Conservation (phyloP, 2,329 filamentous ascomycete genomes). For the Beauveria caledonica region DNA sequence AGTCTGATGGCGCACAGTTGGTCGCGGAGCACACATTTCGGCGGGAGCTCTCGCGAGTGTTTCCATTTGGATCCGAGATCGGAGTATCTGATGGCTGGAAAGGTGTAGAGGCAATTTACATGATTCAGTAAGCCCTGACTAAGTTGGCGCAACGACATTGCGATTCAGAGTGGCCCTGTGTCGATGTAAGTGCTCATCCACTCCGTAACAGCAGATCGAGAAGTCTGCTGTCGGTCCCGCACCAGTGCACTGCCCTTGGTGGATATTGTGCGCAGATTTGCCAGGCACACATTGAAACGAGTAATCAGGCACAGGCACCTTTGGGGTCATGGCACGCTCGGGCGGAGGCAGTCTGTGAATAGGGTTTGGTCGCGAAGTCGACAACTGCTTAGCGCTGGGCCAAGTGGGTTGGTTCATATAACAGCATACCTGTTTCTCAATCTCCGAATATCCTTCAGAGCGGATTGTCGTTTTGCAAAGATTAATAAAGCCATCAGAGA, state of each 20-base stretch:
- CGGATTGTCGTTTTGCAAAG: neutral
- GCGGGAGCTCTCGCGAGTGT: neutral
- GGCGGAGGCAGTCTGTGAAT: neutral
- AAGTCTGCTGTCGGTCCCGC: constrained; percentile 4
- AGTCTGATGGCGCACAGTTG: neutral
- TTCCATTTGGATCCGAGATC: neutral
- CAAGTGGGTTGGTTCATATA: neutral
- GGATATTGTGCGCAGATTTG: neutral
- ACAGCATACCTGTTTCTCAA: neutral
- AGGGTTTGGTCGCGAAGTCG: neutral
- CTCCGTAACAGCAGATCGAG: neutral
- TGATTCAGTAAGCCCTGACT: neutral
- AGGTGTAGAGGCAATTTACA: neutral
- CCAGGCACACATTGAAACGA: neutral
- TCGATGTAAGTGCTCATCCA: neutral
- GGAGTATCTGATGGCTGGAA: neutral
- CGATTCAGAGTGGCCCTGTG: neutral
- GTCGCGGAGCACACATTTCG: neutral
- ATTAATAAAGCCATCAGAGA: neutral
- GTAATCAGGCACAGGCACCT: neutral
- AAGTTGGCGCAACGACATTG: neutral
- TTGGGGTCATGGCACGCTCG: neutral
- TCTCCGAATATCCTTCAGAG: neutral
- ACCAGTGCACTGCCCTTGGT: neutral
- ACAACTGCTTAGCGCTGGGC: neutral